Evolutionary conservation across 2,329 filamentous ascomycete genomes (phyloP).

Genomic region (Tolypocladium tropicale): DNA sequence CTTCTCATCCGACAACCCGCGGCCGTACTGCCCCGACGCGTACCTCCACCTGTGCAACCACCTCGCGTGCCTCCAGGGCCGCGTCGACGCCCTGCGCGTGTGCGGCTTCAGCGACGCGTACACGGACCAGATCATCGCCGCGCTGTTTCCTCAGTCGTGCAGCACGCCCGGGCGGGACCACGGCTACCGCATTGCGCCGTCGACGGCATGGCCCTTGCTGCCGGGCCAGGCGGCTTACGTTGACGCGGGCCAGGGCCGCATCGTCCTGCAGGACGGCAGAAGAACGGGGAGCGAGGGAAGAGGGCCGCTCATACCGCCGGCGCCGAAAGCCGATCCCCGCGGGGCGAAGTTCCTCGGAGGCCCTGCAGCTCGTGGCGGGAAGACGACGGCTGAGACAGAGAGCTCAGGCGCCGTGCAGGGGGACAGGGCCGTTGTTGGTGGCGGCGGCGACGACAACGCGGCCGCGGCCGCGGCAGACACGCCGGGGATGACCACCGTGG

Average conservation of each 20-base stretch:
- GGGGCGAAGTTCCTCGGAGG: background rate
- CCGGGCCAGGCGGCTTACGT: constrained; percentile 16
- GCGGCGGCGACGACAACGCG: too few relatives aligned
- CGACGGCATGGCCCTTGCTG: constrained; percentile 19
- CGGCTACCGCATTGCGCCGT: constrained; percentile 19
- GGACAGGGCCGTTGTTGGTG: background rate
- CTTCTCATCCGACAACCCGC: background rate
- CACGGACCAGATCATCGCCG: constrained; percentile 14
- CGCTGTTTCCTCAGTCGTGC: constrained; percentile 12
- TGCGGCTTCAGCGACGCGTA: constrained; percentile 24
- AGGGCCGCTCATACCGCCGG: constrained; percentile 15
- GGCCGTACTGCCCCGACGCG: constrained; percentile 19
- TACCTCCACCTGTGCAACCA: constrained; percentile 20
- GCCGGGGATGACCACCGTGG: background rate
- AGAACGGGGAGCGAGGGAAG: constrained; percentile 4
- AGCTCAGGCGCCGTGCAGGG: background rate
- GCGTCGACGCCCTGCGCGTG: constrained; percentile 21
- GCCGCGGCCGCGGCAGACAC: background rate
- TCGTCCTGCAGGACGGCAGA: constrained; percentile 5
- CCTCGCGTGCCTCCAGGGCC: constrained; percentile 17
- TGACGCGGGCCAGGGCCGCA: constrained; percentile 12
- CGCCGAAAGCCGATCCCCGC: constrained; percentile 9
- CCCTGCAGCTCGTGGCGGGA: background rate
- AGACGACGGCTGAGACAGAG: background rate
- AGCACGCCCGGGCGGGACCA: constrained; percentile 1